Base-by-base conservation (phyloP, 352 stramenopile species). In the Globisporangium uncinulatum region DNA sequence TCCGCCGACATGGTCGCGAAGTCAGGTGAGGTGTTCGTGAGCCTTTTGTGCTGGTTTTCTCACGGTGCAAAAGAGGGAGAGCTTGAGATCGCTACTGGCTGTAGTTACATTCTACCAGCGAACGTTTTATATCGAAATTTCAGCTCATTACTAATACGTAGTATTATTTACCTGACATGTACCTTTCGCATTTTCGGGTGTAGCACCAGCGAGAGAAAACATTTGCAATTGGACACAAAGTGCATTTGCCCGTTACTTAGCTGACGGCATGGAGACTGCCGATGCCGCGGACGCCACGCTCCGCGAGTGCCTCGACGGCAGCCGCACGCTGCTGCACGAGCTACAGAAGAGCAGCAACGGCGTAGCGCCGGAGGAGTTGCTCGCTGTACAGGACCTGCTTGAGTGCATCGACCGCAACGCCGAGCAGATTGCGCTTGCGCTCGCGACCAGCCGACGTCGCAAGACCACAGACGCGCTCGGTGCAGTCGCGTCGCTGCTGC, bases 1-100 rank as follows among this genome's bases (percentile, higher is more conserved):
- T 95, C 85, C 58, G 83, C 81, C 59, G 85, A 95, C 85, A 95
- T 95, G 58, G 15, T 73, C 10, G 44, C 49, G 41, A 34, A 61
- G 39, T 24, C 21, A 44, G 32, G 36, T 10, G 13, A 19, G n/a
- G 32, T 34, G 43, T 8, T 45, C 15, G 31, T 11, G n/a, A 39
- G 34, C 34, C 34, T 39, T 37, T 17, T 13, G 29, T 41, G 46
- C 8, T 39, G 29, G 13, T 52, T 21, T 29, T 39, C 34, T 39
- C 34, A 39, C 34, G 7, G 34, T 39, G 34, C 10, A 39, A 39
- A 39, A 39, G 34, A 39, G 34, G 34, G 34, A 39, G 34, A 39
- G 34, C 6, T 39, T 8, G 34, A 13, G 34, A 39, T 39, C 34
- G 34, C 34, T 39, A 6, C 6, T 39, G 34, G 34, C 34, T 39